Base-by-base conservation (phyloP, 192 early-diverging fungal species). In the Oehlia diaphana region DNA sequence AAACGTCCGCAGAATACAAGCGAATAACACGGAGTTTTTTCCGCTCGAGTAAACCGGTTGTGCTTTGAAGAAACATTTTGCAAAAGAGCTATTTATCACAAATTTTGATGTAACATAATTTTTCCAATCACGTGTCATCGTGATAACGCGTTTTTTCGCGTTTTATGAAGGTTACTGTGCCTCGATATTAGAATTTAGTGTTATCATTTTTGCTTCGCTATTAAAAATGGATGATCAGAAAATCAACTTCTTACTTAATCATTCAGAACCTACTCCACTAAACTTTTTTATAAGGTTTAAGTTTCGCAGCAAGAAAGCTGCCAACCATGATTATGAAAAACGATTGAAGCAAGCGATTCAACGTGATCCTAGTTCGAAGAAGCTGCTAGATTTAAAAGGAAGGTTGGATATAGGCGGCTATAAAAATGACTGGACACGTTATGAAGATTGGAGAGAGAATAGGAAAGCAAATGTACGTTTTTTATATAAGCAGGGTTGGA, bases 211-310 rank as follows among this genome's bases (percentile, higher is more conserved):
- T 53, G 44, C 23, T 13, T n/a, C 9, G 35, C 44, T 73, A 21
- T n/a, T 35, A 26, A 26, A 4, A 61, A n/a, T n/a, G n/a, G n/a
- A 76, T 23, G 19, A 76, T 16, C 37, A 76, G 61, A 64, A 42
- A 76, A 37, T 19, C 28, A 50, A 74, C 33, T 72, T 72, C 10
- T 42, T 76, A 50, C 12, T 39, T n/a, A 63, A 76, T 76, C 35
- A 39, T 23, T 12, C 10, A 65, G 39, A 76, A 37, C 63, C 74
- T 76, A 26, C 19, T 37, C 74, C 62, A 23, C 61, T 64, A n/a
- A 37, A 76, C 35, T 65, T 76, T 64, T 63, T 64, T 76, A 42
- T 13, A 61, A 76, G 21, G 74, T 76, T 76, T 35, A 64, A 19
- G 26, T 76, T 63, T 76, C 62, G 74, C 31, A 63, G 61, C 39